Conservation (phyloP, 2,329 filamentous ascomycete species). For the Sarocladium strictum region DNA sequence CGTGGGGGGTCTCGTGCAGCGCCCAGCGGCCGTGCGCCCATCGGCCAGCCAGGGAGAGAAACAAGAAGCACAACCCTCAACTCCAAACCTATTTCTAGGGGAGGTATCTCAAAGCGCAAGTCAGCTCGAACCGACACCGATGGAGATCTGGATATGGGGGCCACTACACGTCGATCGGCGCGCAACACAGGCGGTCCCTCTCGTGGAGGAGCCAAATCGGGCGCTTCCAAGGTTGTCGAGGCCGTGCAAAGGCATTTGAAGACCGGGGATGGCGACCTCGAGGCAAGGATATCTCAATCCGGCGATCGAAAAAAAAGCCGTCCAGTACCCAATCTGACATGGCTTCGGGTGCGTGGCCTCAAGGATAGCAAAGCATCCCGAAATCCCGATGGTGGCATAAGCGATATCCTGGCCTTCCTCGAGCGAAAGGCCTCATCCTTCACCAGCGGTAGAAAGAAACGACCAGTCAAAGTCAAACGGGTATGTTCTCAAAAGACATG, state of each 20-base stretch:
- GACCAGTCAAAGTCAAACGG: slow-evolving; percentile 64
- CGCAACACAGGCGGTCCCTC: slow-evolving; percentile 23
- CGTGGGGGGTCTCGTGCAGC: slow-evolving; percentile 24
- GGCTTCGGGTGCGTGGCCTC: slow-evolving; percentile 53
- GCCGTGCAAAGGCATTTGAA: slow-evolving; percentile 37
- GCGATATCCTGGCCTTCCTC: slow-evolving; percentile 60
- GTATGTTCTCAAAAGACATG: slow-evolving; percentile 52
- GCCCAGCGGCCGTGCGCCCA: slow-evolving; percentile 9
- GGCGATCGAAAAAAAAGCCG: not conserved
- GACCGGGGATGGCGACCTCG: slow-evolving; percentile 21
- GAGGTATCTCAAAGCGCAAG: slow-evolving; percentile 47
- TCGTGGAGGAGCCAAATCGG: slow-evolving; percentile 23
- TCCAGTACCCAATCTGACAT: slow-evolving; percentile 17
- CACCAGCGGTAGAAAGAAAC: slow-evolving; percentile 25
- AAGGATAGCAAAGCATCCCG: slow-evolving; percentile 61
- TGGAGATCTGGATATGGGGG: slow-evolving; percentile 56
- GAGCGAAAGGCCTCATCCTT: slow-evolving; percentile 62
- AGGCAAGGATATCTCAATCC: not conserved
- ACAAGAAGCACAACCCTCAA: slow-evolving; percentile 22
- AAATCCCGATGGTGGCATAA: slow-evolving; percentile 61
- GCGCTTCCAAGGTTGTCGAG: slow-evolving; percentile 32
- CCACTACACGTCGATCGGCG: slow-evolving; percentile 23
- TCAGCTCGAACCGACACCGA: slow-evolving; percentile 42
- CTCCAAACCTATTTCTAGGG: slow-evolving; percentile 30
- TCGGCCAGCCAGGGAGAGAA: slow-evolving; percentile 22